Evolutionary conservation across 768 basidiomycete species (phyloP).

Genomic region (Trametes elegans): DNA sequence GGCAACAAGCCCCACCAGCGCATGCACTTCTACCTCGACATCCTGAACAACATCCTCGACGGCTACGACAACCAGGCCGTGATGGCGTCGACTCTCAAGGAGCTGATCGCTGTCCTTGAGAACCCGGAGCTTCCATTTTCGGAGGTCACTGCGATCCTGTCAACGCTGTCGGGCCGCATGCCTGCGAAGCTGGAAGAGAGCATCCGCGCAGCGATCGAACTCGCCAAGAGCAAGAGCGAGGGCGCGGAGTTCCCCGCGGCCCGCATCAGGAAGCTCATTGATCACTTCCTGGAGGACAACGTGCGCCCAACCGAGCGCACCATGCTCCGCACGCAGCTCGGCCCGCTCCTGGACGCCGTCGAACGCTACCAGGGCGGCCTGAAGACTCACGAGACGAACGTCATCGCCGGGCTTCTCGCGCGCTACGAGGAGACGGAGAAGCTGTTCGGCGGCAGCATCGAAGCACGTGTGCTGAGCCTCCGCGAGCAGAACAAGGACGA

Average conservation of each 20-base stretch:
- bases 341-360: constrained; percentile 68
- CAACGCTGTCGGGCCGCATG: constrained; percentile 89
- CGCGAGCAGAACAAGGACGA: constrained; percentile 92
- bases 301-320: constrained; percentile 77
- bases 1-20: constrained; percentile 92
- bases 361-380: constrained; percentile 80
- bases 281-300: constrained; percentile 79
- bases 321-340: constrained; percentile 74
- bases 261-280: constrained; percentile 82
- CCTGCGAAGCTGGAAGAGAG: constrained; percentile 87
- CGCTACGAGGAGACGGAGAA: constrained; percentile 86
- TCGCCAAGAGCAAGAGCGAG: constrained; percentile 69
- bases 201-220: constrained; percentile 76
- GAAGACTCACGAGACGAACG: constrained; percentile 81
- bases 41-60: constrained; percentile 88
- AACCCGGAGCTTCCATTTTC: constrained; percentile 88
- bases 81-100: constrained; percentile 84
- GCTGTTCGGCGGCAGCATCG: constrained; percentile 91
- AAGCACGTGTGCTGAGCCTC: constrained; percentile 85
- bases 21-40: constrained; percentile 66
- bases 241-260: constrained; percentile 85
- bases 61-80: constrained; percentile 96
- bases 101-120: constrained; percentile 78
- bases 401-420: constrained; percentile 72
- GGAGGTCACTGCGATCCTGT: constrained; percentile 78